phyloP scores from a whole-genome alignment of 306 rosid genomes.

The Hippophae tibetana region DNA sequence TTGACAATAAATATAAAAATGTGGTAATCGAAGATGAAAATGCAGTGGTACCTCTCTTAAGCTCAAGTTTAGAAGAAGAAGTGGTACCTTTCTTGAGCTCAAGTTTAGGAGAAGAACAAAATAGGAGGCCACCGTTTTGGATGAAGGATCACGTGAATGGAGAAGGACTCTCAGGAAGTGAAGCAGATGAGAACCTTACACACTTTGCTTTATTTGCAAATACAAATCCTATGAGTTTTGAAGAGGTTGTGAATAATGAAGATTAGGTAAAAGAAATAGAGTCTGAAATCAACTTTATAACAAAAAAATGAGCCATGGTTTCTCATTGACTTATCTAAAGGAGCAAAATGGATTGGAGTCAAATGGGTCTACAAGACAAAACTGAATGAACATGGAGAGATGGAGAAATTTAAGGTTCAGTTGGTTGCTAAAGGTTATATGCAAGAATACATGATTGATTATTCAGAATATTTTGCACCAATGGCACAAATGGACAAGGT shows the following conservation, averaged over 20 bases:
- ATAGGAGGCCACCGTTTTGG: not conserved
- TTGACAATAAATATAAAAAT: too few relatives aligned
- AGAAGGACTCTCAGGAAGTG: too few relatives aligned
- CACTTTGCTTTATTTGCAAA: too few relatives aligned
- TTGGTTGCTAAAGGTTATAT: conserved; percentile 2
- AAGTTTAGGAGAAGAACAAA: conserved; percentile 4
- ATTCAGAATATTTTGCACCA: conserved; percentile 9
- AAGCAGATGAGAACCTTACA: too few relatives aligned
- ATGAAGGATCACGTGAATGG: too few relatives aligned
- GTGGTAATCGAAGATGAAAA: too few relatives aligned
- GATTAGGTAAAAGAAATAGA: conserved; percentile 7
- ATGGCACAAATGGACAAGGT: conserved; percentile 11
- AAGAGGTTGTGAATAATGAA: not conserved
- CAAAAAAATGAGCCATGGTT: not conserved
- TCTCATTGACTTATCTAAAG: too few relatives aligned
- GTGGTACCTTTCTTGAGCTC: not conserved
- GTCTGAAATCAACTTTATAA: not conserved
- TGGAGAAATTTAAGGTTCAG: not conserved
- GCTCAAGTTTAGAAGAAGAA: conserved; percentile 9
- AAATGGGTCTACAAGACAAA: conserved; percentile 9
- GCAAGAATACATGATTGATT: not conserved
- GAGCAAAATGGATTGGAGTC: conserved; percentile 7
- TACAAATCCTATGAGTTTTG: too few relatives aligned
- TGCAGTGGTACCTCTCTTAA: too few relatives aligned
- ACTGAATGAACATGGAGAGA: not conserved